Evolutionary conservation across 176 grass and related monocot species (phyloP).

Genomic region (Triticum aestivum): DNA sequence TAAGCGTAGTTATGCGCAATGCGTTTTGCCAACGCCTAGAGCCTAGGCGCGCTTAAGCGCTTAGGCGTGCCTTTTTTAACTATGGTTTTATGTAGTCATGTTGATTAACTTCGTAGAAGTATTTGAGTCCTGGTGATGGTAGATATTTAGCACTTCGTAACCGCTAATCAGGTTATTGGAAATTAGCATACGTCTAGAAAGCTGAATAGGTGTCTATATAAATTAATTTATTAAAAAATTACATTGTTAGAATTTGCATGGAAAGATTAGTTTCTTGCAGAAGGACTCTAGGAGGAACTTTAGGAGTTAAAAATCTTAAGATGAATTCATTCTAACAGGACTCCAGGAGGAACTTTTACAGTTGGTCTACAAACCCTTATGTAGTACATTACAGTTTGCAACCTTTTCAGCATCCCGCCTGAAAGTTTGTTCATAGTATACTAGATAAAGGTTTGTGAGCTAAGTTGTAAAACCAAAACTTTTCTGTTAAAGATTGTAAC

Average conservation of each 20-base stretch:
- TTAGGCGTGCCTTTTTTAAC: too few species aligned
- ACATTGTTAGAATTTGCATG: neutral
- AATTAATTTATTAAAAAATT: constrained; percentile 1
- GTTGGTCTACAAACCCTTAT: neutral
- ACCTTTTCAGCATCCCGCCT: neutral
- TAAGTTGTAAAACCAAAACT: neutral
- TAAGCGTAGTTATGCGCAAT: too few species aligned
- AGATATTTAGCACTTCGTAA: neutral
- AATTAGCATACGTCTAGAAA: neutral
- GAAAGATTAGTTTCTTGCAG: constrained; percentile 7
- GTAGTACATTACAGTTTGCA: neutral
- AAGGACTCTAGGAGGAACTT: neutral
- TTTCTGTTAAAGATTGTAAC: neutral
- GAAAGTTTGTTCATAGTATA: neutral
- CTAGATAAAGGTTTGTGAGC: neutral
- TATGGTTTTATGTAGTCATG: neutral
- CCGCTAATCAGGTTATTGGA: neutral
- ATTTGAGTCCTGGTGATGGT: neutral
- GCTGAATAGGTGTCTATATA: neutral
- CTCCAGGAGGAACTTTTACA: neutral
- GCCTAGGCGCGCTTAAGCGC: too few species aligned
- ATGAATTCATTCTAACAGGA: constrained; percentile 4
- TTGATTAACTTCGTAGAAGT: neutral
- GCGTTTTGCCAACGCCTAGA: too few species aligned
- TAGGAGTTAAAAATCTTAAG: neutral